Evolutionary conservation across 169 alveolate genomes (phyloP).

Genomic region (Plasmodium gallinaceum): DNA sequence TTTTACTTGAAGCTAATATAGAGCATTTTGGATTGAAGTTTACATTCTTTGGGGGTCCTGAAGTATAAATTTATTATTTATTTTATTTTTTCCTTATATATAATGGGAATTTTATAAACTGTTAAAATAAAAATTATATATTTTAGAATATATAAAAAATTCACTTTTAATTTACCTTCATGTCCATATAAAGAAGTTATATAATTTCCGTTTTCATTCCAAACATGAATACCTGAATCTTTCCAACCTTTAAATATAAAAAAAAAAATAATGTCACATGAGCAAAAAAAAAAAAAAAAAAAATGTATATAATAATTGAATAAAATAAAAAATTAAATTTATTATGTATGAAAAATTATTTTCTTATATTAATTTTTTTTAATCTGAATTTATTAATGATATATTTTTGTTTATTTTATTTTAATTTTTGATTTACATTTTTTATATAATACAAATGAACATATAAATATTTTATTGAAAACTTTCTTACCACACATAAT

Average conservation of each 20-base stretch:
- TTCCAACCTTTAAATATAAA: constrained; percentile 24
- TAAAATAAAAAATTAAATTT: too few relatives aligned
- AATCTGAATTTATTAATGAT: background rate
- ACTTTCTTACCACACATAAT: constrained; percentile 42
- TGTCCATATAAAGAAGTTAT: constrained; percentile 56
- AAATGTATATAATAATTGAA: too few relatives aligned
- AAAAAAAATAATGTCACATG: background rate
- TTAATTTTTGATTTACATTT: background rate
- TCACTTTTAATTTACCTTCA: constrained; percentile 30
- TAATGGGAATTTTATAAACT: too few relatives aligned
- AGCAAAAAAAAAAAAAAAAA: background rate
- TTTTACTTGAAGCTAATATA: constrained; percentile 52
- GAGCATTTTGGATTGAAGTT: constrained; percentile 64
- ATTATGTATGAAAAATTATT: too few relatives aligned
- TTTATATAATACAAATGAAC: too few relatives aligned
- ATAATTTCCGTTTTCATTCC: constrained; percentile 56
- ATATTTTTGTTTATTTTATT: background rate
- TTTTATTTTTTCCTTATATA: too few relatives aligned
- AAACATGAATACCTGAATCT: constrained; percentile 62
- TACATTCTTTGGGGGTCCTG: constrained; percentile 69
- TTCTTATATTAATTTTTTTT: too few relatives aligned
- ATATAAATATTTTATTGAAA: background rate
- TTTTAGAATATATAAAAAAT: background rate
- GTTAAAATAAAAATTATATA: too few relatives aligned
- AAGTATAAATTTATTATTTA: background rate